A percentile compares a stretch with the other conserved stretches of the same genome.
Conservation (phyloP, 176 grass and related monocot genomes). For the Bromus sterilis region DNA sequence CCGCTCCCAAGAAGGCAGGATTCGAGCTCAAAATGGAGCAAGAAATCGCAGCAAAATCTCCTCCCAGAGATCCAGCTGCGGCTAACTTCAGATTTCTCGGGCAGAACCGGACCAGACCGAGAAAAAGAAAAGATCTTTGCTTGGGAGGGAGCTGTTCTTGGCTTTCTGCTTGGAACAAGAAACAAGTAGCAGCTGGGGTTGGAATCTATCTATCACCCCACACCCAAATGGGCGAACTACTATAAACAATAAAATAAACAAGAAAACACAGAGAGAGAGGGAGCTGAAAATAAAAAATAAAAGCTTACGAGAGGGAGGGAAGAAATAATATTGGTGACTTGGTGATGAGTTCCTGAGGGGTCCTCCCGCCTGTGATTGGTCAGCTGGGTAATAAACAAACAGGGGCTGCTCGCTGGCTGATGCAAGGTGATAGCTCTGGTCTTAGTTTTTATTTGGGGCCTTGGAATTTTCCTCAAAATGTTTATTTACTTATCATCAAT, state of each 20-base stretch:
- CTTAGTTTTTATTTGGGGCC: slow-evolving; percentile 15
- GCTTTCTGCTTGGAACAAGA: background rate
- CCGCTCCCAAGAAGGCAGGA: slow-evolving; percentile 16
- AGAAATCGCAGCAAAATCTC: background rate
- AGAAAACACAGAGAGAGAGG: background rate
- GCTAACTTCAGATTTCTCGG: background rate
- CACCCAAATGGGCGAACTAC: slow-evolving; percentile 19
- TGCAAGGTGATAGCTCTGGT: background rate
- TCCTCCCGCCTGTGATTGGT: slow-evolving; percentile 25
- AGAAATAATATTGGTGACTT: slow-evolving; percentile 30
- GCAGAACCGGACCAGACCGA: slow-evolving; percentile 8
- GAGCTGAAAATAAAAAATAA: background rate
- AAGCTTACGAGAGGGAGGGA: background rate
- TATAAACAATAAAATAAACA: slow-evolving; percentile 27
- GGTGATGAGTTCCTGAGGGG: slow-evolving; percentile 19
- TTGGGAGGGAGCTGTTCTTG: slow-evolving; percentile 32
- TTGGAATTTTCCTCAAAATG: background rate
- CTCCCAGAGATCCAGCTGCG: background rate
- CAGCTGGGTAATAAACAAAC: slow-evolving; percentile 7
- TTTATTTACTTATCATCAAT: background rate
- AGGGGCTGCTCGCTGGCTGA: slow-evolving; percentile 11
- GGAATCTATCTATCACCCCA: slow-evolving; percentile 35
- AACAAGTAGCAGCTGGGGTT: slow-evolving; percentile 14
- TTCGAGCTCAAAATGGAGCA: slow-evolving; percentile 23
- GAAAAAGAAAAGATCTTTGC: background rate